Percentiles rank a stretch among this genome's conserved stretches.
Conservation (phyloP, 148 eudicot species). For the Tetragonia tetragonoides region DNA sequence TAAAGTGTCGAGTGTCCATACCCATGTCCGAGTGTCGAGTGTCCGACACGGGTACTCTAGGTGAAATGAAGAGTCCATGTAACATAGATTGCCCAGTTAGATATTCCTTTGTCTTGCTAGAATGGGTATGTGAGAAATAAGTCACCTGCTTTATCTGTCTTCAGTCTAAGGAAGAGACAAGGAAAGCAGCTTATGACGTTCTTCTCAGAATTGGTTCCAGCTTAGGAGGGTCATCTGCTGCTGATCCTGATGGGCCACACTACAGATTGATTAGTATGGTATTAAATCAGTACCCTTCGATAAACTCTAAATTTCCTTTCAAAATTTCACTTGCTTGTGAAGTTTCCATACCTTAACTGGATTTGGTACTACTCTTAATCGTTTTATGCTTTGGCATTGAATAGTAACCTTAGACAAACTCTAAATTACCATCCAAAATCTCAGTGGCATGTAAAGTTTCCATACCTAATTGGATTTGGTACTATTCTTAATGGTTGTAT, state of each 20-base stretch:
- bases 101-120: not conserved
- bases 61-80: no score
- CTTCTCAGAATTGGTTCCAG: slow-evolving; percentile 57
- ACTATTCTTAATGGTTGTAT: not conserved
- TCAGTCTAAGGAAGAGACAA: slow-evolving; percentile 75
- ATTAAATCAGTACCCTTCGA: slow-evolving; percentile 12
- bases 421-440: not conserved
- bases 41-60: no score
- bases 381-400: slow-evolving; percentile 39
- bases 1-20: no score
- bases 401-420: not conserved
- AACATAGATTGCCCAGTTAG: not conserved
- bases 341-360: not conserved
- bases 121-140: slow-evolving; percentile 4
- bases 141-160: not conserved
- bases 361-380: not conserved
- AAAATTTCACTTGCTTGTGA: not conserved
- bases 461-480: not conserved
- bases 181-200: slow-evolving; percentile 81
- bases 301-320: not conserved
- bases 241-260: slow-evolving; percentile 43
- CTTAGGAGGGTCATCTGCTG: slow-evolving; percentile 47
- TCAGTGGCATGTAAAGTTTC: not conserved
- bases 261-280: slow-evolving; percentile 73
- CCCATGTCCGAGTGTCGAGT: no score